Conservation (phyloP, 306 rosid species). For the Lathyrus sativus region DNA sequence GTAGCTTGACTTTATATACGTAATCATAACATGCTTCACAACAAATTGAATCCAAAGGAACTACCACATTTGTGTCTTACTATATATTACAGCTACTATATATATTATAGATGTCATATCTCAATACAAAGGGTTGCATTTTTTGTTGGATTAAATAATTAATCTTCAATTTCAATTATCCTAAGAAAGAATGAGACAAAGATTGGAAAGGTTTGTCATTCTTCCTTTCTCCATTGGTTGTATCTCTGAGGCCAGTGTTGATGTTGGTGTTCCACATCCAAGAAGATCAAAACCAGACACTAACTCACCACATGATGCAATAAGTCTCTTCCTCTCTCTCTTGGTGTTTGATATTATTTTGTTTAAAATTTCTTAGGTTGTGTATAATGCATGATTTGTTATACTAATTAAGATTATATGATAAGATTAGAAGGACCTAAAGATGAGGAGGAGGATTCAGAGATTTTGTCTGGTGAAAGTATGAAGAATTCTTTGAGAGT, state of each 20-base stretch:
- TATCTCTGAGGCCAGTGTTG: slow-evolving; percentile 83
- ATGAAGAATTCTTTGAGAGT: slow-evolving; percentile 57
- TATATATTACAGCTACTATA: slow-evolving; percentile 27
- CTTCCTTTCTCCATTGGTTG: slow-evolving; percentile 93
- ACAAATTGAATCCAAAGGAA: slow-evolving; percentile 32
- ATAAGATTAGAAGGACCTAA: slow-evolving; percentile 49
- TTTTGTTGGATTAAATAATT: slow-evolving; percentile 32
- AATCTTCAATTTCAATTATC: slow-evolving; percentile 17
- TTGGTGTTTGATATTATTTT: neutral
- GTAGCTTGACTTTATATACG: slow-evolving; percentile 54
- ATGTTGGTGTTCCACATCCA: slow-evolving; percentile 63
- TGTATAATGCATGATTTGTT: neutral
- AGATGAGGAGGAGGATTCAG: slow-evolving; percentile 49
- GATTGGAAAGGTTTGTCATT: slow-evolving; percentile 89
- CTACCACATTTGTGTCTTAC: slow-evolving; percentile 26
- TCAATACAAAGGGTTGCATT: slow-evolving; percentile 36
- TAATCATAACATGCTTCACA: slow-evolving; percentile 46
- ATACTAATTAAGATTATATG: slow-evolving; percentile 11
- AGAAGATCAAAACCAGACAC: slow-evolving; percentile 57
- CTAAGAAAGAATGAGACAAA: slow-evolving; percentile 60
- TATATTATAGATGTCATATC: slow-evolving; percentile 39
- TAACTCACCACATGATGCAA: slow-evolving; percentile 51
- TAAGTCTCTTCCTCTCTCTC: slow-evolving; percentile 54
- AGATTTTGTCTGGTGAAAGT: slow-evolving; percentile 51
- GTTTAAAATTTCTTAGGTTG: neutral